Evolutionary conservation across 202 grass and related monocot genomes (phyloP), one percentile per base, ranked within the genome.

Genomic region (Carex sylvatica): DNA sequence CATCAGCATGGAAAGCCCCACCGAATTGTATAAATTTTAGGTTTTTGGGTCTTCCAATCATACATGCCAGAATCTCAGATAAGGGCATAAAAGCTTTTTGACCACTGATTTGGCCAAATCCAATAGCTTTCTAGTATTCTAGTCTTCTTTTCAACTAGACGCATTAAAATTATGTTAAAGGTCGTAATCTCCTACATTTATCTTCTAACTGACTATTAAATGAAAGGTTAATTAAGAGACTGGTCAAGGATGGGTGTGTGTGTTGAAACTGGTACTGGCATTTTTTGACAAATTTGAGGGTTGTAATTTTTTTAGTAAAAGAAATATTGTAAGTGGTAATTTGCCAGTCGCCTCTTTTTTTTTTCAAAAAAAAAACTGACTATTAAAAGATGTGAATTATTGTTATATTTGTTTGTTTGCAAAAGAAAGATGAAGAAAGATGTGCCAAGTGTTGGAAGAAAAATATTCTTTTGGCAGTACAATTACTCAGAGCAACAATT

Each of bases 1-100:
- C 80, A 82, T 82, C 80, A 82, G 80, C 44, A 82, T 69, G 64
- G 80, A 82, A 82, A 82, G 80, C 80, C 38, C 80, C 80, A 82
- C 80, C 64, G 20, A 36, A 82, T 82, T 66, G 6, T 53, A 66
- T 55, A 82, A 82, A 52, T 22, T 68, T 69, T 82, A 53, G 80
- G 24, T 82, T 82, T 66, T 66, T 82, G 80, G 80, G 36, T 69
- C 62, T 82, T 82, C 60, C 61, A 82, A 82, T 82, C 61, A 68
- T 68, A 33, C 38, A 82, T 69, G 40, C 61, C 26, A 82, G 80
- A 82, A 82, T 82, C 80, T 82, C 80, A 82, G 61, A 82, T 81
- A 81, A 81, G 61, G 66, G 61, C 79, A 49, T 61, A 66, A 38
- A 33, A 69, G 14, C 63, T 67, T 69, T 82, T 82, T 82, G 80